Percentiles rank a stretch among this genome's conserved stretches.
These are phyloP conservation scores for Termitomyces sp. DNA, from an alignment of 1,284 basidiomycete genomes.

Conservation along the genomic window DNA sequence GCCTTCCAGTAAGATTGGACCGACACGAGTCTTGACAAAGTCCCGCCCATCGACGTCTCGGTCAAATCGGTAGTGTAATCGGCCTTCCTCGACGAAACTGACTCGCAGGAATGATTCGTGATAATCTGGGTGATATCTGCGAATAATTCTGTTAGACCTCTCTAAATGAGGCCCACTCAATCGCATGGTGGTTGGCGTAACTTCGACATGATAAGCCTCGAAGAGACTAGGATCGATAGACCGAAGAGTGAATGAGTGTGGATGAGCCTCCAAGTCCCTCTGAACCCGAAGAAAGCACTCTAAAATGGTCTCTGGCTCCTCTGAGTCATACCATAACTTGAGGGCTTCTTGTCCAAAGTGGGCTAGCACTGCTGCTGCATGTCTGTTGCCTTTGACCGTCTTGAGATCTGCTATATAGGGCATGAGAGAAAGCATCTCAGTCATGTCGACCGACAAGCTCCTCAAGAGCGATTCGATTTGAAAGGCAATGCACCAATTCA, in stretches of 20 bases:
- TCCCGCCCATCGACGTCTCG: slow-evolving; percentile 42
- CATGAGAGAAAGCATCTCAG: slow-evolving; percentile 41
- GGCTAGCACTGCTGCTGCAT: slow-evolving; percentile 37
- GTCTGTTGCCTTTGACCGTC: slow-evolving; percentile 26
- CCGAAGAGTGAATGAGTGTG: slow-evolving; percentile 6
- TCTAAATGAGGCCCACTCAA: slow-evolving; percentile 62
- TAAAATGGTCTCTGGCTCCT: slow-evolving; percentile 23
- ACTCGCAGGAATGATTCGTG: slow-evolving; percentile 61
- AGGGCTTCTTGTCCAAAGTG: slow-evolving; percentile 34
- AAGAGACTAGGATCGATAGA: slow-evolving; percentile 40
- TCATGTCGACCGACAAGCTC: slow-evolving; percentile 36
- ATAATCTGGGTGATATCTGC: slow-evolving; percentile 38
- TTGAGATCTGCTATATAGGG: slow-evolving; percentile 29
- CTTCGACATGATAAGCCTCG: slow-evolving; percentile 46
- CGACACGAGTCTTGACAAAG: slow-evolving; percentile 43
- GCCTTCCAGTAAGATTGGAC: slow-evolving; percentile 37
- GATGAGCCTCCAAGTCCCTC: slow-evolving; percentile 24
- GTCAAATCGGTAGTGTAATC: slow-evolving; percentile 44
- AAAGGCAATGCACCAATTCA: slow-evolving; percentile 49
- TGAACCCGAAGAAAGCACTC: slow-evolving; percentile 32
- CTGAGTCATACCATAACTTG: slow-evolving; percentile 25
- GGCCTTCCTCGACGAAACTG: slow-evolving; percentile 54
- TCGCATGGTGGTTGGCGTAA: slow-evolving; percentile 55
- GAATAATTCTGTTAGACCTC: slow-evolving; percentile 61
- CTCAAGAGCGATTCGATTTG: slow-evolving; percentile 48